These are phyloP conservation scores for Reticulascus tulasneorum DNA, from an alignment of 2,329 filamentous ascomycete species.

Conservation along the genomic window DNA sequence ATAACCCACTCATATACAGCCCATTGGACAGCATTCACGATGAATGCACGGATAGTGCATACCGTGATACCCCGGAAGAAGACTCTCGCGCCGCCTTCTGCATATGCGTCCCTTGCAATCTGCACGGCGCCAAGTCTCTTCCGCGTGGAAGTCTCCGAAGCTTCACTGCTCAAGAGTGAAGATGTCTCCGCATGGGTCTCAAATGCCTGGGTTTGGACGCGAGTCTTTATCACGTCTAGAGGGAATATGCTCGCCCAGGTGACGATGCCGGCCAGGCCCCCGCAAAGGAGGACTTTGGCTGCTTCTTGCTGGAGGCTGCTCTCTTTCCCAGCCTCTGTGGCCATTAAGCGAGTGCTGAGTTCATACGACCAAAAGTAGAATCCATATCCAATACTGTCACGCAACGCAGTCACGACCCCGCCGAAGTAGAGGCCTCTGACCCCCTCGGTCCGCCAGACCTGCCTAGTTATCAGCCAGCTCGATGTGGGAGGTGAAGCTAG, in stretches of 20 bases:
- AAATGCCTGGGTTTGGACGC: constrained; percentile 71
- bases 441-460: constrained; percentile 53
- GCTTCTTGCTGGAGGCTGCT: constrained; percentile 38
- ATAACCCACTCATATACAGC: constrained; percentile 88
- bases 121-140: constrained; percentile 51
- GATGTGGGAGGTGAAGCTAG: constrained; percentile 47
- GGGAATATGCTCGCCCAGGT: constrained; percentile 92
- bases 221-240: constrained; percentile 86
- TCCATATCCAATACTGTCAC: constrained; percentile 90
- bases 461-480: constrained; percentile 60
- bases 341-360: constrained; percentile 59
- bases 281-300: constrained; percentile 70
- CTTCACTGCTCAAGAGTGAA: constrained; percentile 26
- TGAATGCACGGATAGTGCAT: constrained; percentile 81
- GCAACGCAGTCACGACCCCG: constrained; percentile 72
- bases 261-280: constrained; percentile 79
- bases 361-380: constrained; percentile 98
- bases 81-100: constrained; percentile 52
- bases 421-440: constrained; percentile 76
- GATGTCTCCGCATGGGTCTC: constrained; percentile 17
- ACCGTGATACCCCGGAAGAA: constrained; percentile 75
- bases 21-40: constrained; percentile 94
- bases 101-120: constrained; percentile 64
- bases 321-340: constrained; percentile 22
- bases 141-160: constrained; percentile 13